Evolutionary conservation across 2,329 filamentous ascomycete genomes (phyloP), one percentile per base, ranked within the genome.

Genomic region (Talaromyces sp.): DNA sequence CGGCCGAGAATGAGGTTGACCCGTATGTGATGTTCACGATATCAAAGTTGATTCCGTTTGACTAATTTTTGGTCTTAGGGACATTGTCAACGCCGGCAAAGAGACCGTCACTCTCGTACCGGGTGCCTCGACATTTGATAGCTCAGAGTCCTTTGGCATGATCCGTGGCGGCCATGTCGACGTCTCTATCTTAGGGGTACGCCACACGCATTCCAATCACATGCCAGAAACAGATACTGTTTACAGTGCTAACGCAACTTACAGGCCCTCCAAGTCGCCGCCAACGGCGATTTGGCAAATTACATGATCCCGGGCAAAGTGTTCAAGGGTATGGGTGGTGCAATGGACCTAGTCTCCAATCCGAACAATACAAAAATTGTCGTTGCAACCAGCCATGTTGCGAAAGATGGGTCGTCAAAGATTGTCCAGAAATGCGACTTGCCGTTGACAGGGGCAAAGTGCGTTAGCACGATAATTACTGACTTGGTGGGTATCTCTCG

Each of bases 391-490:
- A 93, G 97, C 79, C 93, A 97, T 81, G 94, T 92, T 14, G 93
- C 96, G 76, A 97, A 96, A 87, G 95, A 96, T 82, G 93, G 93
- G 66, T 90, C 90, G 76, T 85, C 93, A 66, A 97, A 97, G 89
- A 96, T 97, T 75, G 85, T 97, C 70, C 92, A 93, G 83, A 90
- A 96, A 81, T 97, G 93, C 80, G 90, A 91, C 65, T 93, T 97
- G 81, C 93, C 93, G 14, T 81, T 97, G 74, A 97, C 93, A 0
- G 93, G 93, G 39, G 90, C 90, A 70, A 85, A 90, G 41, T 96
- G 92, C 71, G 93, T 97, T 62, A 93, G 90, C 69, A 87, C 91
- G 69, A 97, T 97, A 70, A 97, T 97, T 72, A 97, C 93, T 0
- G 93, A 93, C 72, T 81, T 93, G 78, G 85, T 66, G 33, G n/a